Evolutionary conservation across 306 rosid species (phyloP), one percentile per base, ranked within the genome.

Genomic region (Quercus aquifolioides): DNA sequence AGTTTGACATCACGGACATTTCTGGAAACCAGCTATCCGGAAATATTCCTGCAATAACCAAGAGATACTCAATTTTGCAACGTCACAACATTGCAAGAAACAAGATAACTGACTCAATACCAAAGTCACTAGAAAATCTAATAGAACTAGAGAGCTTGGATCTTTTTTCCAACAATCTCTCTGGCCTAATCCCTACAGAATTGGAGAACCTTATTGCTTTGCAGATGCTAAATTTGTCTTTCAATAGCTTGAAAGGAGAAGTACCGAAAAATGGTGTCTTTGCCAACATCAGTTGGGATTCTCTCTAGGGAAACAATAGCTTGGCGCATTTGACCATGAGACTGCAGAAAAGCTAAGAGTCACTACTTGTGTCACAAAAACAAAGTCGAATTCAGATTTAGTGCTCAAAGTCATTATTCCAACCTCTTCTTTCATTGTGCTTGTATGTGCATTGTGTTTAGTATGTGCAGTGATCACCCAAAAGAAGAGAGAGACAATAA

Each of bases 191-290:
- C 72, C 88, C 90, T 7, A 1, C 43, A 58, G 77, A 77, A 56
- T 62, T 87, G 54, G 90, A 81, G 77, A 74, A 76, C 20, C 90
- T 79, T 6, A 0, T 18, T 30, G 70, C n/a, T 55, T 6, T 84
- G 60, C 13, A 72, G 71, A 73, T 14, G 5, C 55, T 84, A 21
- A 87, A 81, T 79, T 63, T 87, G 67, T 87, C 90, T 49, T 87
- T 73, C 74, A 87, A 87, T 74, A 63, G 81, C 56, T 76, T 87
- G 82, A 83, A 79, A 76, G 88, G 90, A 8, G 64, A 84, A 52
- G 74, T 87, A 78, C 84, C 84, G 11, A 38, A 5, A 28, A 55
- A 78, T 46, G 86, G 86, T 35, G 74, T 87, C 51, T 87, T 87
- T 35, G 51, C 28, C 63, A 79, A 87, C 84, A 76, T 81, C 52